Evolutionary conservation across 2,329 filamentous ascomycete species (phyloP).

Genomic region (Fusarium citri): DNA sequence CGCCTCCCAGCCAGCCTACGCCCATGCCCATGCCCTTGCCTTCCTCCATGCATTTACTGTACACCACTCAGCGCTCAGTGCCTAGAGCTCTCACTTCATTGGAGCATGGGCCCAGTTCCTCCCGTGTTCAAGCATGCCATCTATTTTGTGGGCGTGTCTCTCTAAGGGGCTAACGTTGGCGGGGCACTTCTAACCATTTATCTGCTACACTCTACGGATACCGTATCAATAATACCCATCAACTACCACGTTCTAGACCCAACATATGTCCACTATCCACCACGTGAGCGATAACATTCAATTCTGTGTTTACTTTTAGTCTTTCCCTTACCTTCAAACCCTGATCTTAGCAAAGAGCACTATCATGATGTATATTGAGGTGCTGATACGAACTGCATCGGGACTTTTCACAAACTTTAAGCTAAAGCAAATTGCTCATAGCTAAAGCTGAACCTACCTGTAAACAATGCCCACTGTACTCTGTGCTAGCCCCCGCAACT

Average conservation of each 20-base stretch:
- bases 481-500: not conserved
- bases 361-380: not conserved
- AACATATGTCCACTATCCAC: not conserved
- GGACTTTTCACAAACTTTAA: not conserved
- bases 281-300: slow-evolving; percentile 20
- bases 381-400: not conserved
- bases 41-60: not conserved
- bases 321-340: not conserved
- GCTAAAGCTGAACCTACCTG: not conserved
- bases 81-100: slow-evolving; percentile 16
- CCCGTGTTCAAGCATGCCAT: slow-evolving; percentile 24
- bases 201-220: not conserved
- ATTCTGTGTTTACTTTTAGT: not conserved
- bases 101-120: slow-evolving; percentile 24
- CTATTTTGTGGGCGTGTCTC: not conserved
- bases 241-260: slow-evolving; percentile 25
- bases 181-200: slow-evolving; percentile 25
- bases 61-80: slow-evolving; percentile 28
- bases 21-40: slow-evolving; percentile 13
- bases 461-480: not conserved
- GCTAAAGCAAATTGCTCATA: not conserved
- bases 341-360: not conserved
- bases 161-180: slow-evolving; percentile 31
- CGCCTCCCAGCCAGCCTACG: slow-evolving; percentile 1
- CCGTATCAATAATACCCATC: slow-evolving; percentile 10